phyloP scores from a whole-genome alignment of 2,329 filamentous ascomycete species.

The Claviceps sp. region DNA sequence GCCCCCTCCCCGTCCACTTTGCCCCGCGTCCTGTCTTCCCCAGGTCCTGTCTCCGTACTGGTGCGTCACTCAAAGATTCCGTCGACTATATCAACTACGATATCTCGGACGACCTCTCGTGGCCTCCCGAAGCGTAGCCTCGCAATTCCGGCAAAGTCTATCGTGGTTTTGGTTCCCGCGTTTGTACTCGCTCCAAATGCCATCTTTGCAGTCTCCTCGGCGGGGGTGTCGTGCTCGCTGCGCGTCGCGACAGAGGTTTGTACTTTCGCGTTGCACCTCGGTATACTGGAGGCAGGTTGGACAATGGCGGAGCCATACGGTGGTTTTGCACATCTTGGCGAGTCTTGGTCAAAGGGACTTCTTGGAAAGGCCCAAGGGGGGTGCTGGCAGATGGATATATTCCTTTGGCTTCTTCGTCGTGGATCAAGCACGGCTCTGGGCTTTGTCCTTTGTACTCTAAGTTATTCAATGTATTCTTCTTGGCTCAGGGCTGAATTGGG shows the following conservation, averaged over 20 bases:
- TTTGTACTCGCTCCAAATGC: conserved; percentile 2
- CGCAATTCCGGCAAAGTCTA: not conserved
- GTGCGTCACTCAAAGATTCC: too few species aligned
- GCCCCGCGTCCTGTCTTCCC: not conserved
- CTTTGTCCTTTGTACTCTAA: too few species aligned
- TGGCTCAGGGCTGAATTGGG: too few species aligned
- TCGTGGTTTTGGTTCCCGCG: not conserved
- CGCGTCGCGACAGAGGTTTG: not conserved
- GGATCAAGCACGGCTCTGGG: too few species aligned
- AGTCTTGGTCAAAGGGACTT: too few species aligned
- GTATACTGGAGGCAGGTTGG: not conserved
- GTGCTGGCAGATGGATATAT: too few species aligned
- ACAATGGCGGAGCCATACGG: not conserved
- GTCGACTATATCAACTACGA: not conserved
- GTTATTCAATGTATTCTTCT: too few species aligned
- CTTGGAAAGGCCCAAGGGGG: too few species aligned
- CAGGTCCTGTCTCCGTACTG: not conserved
- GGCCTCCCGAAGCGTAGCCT: not conserved
- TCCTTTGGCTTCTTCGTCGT: too few species aligned
- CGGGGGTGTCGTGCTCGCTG: conserved; percentile 1
- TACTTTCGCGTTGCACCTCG: conserved; percentile 1
- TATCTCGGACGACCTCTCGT: not conserved
- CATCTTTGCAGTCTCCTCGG: conserved; percentile 3
- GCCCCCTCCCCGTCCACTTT: not conserved
- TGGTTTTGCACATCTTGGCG: conserved; percentile 1